phyloP scores from a whole-genome alignment of 306 rosid species.

The Vigna radiata region DNA sequence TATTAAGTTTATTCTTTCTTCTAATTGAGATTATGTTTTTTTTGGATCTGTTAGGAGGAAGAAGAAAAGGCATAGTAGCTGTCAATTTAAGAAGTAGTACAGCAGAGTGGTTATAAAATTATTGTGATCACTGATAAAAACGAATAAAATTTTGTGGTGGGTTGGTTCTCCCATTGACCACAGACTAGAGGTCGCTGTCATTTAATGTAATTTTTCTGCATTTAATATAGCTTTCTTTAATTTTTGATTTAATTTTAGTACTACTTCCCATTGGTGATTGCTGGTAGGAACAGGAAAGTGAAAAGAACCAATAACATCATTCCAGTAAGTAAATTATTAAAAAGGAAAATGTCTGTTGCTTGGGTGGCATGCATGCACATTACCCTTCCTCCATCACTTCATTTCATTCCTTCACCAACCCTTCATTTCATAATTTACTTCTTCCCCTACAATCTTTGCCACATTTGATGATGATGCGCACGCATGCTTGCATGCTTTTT shows the following conservation, averaged over 20 bases:
- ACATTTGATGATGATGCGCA: conserved; percentile 10
- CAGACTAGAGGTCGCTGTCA: not conserved
- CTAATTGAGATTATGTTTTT: too few species aligned
- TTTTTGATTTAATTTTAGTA: not conserved
- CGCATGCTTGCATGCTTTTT: conserved; percentile 7
- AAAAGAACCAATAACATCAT: not conserved
- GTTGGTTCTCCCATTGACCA: not conserved
- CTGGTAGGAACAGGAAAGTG: not conserved
- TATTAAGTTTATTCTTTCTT: too few species aligned
- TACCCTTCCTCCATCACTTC: not conserved
- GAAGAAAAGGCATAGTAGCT: too few species aligned
- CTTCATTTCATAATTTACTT: conserved; percentile 21
- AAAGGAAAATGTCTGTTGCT: not conserved
- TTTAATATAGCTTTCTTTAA: not conserved
- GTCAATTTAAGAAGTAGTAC: too few species aligned
- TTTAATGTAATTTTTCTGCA: not conserved
- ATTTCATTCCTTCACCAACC: conserved; percentile 13
- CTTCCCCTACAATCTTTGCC: conserved; percentile 14
- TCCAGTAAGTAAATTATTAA: conserved; percentile 22
- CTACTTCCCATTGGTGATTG: not conserved
- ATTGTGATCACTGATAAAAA: too few species aligned
- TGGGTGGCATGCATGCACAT: not conserved
- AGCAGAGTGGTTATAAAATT: too few species aligned
- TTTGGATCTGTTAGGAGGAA: too few species aligned
- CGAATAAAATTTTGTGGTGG: not conserved